Percentiles rank a stretch among this genome's conserved stretches.
Conservation (phyloP, 805 yeast species). For the Candida piceae region DNA sequence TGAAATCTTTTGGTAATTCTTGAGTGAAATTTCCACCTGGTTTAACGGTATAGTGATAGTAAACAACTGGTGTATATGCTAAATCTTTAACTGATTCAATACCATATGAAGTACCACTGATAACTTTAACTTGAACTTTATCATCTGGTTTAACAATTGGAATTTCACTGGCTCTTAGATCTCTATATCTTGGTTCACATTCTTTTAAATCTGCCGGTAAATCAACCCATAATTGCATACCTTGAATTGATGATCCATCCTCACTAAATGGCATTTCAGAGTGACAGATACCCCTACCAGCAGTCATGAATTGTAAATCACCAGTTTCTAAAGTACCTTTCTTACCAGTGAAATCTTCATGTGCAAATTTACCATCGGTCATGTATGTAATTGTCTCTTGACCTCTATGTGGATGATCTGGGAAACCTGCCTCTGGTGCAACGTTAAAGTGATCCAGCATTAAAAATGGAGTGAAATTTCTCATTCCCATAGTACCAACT, state of each 20-base stretch:
- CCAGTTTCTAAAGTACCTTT: constrained; percentile 73
- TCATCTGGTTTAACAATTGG: constrained; percentile 66
- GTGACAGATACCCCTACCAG: constrained; percentile 83
- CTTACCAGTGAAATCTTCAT: constrained; percentile 85
- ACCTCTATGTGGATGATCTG: constrained; percentile 81
- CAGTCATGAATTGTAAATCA: constrained; percentile 91
- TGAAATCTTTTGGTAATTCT: constrained; percentile 53
- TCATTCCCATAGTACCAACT: constrained; percentile 60
- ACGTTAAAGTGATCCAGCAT: constrained; percentile 76
- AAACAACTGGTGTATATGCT: constrained; percentile 78
- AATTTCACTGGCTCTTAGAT: constrained; percentile 62
- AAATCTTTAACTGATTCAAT: constrained; percentile 67
- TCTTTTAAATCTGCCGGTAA: constrained; percentile 61
- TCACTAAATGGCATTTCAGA: constrained; percentile 75
- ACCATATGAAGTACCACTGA: constrained; percentile 74
- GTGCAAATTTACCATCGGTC: constrained; percentile 63
- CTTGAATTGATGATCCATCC: constrained; percentile 46
- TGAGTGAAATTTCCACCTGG: constrained; percentile 66
- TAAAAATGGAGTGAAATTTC: constrained; percentile 77
- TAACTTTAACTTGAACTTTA: constrained; percentile 61
- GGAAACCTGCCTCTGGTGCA: constrained; percentile 65
- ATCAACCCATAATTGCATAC: constrained; percentile 88
- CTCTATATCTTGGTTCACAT: constrained; percentile 71
- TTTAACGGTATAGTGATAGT: constrained; percentile 58
- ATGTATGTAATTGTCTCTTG: constrained; percentile 75